Percentiles rank a stretch among this genome's conserved stretches.
These are phyloP conservation scores for Haematococcus lacustris DNA, from an alignment of 139 green algal species.

Conservation along the genomic window DNA sequence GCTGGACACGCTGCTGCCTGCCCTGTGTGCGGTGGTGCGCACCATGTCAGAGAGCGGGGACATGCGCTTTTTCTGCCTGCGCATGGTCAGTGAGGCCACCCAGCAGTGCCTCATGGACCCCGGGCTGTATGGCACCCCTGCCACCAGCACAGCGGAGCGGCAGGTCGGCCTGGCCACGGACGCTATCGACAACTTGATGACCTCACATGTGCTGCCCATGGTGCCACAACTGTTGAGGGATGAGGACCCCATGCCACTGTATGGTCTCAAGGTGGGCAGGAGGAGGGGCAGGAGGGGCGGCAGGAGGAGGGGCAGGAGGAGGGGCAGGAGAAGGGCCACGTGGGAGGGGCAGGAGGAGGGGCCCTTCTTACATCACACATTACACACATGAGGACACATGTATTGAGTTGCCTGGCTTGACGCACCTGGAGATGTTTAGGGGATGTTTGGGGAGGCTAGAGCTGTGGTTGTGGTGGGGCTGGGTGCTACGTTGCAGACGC, in stretches of 20 bases:
- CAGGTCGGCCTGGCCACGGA: slow-evolving; percentile 14
- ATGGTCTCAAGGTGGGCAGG: slow-evolving; percentile 85
- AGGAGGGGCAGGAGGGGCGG: no score
- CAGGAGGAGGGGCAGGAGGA: no score
- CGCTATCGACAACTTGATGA: slow-evolving; percentile 48
- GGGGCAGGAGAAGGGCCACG: no score
- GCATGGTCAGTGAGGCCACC: slow-evolving; percentile 67
- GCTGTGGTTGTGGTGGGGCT: no score
- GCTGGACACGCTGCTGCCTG: slow-evolving; percentile 56
- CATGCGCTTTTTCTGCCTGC: slow-evolving; percentile 78
- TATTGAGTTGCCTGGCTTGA: no score
- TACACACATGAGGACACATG: no score
- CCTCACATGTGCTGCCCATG: slow-evolving; percentile 61
- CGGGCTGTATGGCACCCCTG: slow-evolving; percentile 28
- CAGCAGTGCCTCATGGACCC: slow-evolving; percentile 37
- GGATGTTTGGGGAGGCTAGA: no score
- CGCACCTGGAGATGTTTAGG: no score
- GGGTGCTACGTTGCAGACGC: no score
- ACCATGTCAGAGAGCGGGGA: slow-evolving; percentile 43
- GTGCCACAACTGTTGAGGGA: slow-evolving; percentile 70
- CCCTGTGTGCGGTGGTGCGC: slow-evolving; percentile 54
- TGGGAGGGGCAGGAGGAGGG: no score
- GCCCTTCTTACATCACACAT: no score
- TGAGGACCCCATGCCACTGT: slow-evolving; percentile 85
- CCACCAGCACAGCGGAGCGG: not conserved